Conservation (phyloP, 2,329 filamentous ascomycete genomes). For the Aspergillus niger region DNA sequence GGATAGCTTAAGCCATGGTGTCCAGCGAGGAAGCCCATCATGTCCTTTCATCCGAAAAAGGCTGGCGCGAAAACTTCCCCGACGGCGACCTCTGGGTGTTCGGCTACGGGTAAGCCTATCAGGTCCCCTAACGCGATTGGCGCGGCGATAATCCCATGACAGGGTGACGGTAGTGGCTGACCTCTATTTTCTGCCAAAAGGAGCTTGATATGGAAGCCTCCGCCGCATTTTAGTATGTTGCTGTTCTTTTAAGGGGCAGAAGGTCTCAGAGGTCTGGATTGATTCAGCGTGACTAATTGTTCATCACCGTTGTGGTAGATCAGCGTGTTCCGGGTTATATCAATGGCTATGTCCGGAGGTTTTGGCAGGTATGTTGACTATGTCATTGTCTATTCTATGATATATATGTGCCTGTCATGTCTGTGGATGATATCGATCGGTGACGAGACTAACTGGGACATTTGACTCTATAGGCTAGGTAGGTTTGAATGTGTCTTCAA, state of each 20-base stretch:
- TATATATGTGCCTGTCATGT: not conserved
- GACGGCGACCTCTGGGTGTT: slow-evolving; percentile 87
- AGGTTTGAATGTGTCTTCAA: slow-evolving; percentile 7
- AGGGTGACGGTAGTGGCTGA: slow-evolving; percentile 13
- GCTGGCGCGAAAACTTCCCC: slow-evolving; percentile 49
- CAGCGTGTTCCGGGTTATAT: slow-evolving; percentile 85
- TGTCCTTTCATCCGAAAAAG: slow-evolving; percentile 9
- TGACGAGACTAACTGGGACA: not conserved
- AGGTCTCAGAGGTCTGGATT: not conserved
- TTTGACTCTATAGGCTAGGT: slow-evolving; percentile 34
- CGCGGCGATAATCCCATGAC: not conserved
- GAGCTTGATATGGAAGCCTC: slow-evolving; percentile 97
- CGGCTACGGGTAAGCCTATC: slow-evolving; percentile 77
- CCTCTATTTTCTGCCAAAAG: slow-evolving; percentile 47
- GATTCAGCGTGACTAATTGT: not conserved
- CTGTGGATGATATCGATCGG: not conserved
- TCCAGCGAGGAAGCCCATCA: not conserved
- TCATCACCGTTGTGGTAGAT: slow-evolving; percentile 58
- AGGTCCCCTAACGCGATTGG: not conserved
- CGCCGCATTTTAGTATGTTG: slow-evolving; percentile 82
- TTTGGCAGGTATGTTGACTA: slow-evolving; percentile 81
- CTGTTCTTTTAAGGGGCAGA: not conserved
- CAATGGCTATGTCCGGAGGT: slow-evolving; percentile 87
- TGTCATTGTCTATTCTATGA: not conserved
- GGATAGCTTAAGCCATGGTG: not conserved